Percentiles rank a stretch among this genome's conserved stretches.
These are phyloP conservation scores for Clathrospora elynae DNA, from an alignment of 2,329 filamentous ascomycete species.

Conservation along the genomic window DNA sequence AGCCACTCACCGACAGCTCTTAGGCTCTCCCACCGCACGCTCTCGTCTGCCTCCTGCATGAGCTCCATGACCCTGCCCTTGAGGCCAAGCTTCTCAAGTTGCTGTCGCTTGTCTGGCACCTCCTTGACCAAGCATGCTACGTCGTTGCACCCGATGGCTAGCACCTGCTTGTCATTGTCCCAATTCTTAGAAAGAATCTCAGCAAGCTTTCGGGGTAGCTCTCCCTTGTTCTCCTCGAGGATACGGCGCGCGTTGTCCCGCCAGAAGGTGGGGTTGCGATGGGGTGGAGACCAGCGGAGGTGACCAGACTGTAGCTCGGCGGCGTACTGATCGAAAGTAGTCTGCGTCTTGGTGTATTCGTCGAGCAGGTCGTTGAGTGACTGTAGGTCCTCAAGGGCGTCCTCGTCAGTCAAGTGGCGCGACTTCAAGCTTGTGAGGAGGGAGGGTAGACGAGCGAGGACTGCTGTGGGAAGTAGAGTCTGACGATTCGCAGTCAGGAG, in stretches of 20 bases:
- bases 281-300: constrained; percentile 89
- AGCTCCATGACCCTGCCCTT: constrained; percentile 91
- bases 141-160: constrained; percentile 93
- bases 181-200: constrained; percentile 81
- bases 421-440: constrained; percentile 63
- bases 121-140: constrained; percentile 87
- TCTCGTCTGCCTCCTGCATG: constrained; percentile 88
- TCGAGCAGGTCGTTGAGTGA: constrained; percentile 69
- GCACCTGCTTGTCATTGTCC: constrained; percentile 83
- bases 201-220: constrained; percentile 78
- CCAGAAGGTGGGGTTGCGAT: constrained; percentile 87
- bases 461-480: constrained; percentile 76
- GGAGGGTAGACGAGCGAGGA: constrained; percentile 78
- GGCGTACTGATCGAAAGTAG: constrained; percentile 71
- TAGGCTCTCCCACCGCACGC: constrained; percentile 89
- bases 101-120: constrained; percentile 79
- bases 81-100: constrained; percentile 81
- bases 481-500: constrained; percentile 75
- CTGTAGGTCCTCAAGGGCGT: constrained; percentile 58
- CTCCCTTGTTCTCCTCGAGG: constrained; percentile 79
- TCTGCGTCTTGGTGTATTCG: constrained; percentile 76
- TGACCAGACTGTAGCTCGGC: constrained; percentile 86
- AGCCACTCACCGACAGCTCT: constrained; percentile 80
- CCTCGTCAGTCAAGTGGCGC: constrained; percentile 57
- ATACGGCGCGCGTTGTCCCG: constrained; percentile 87